Base-by-base conservation (phyloP, 345 rosid genomes). In the Populus euphratica region DNA sequence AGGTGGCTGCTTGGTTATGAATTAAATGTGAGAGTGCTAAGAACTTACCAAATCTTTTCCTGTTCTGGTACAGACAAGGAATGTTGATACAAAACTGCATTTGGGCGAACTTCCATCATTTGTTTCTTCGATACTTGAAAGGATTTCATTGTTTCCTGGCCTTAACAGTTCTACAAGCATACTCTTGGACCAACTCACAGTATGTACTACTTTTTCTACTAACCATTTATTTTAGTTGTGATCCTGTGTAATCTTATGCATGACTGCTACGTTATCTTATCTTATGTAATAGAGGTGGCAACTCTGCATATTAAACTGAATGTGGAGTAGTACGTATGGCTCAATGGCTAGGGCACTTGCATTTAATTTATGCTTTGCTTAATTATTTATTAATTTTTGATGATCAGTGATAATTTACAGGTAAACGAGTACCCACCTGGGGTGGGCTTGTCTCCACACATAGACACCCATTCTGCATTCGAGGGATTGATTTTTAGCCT, bases 401-500 rank as follows among this genome's bases (percentile, higher is more conserved):
- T 67, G 49, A 77, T 75, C 29, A 27, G 63, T 77, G 38, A 72
- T 78, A 68, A 65, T 75, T 72, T 76, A 72, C 91, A 94, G 99
- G 96, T 92, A 43, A 95, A 95, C 76, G 99, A 93, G 84, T 95
- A 95, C 78, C 99, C 94, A n/a, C 83, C 88, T 76, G 99, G 99
- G 76, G 99, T 95, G 75, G 98, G 99, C 70, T 85, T 93, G 80
- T 93, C 99, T 33, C 99, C 99, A 65, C 99, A 93, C 87, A 90
- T 93, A 82, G 99, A 95, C 82, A 95, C 97, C 66, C 99, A 95
- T 88, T 93, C 99, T 21, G 99, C 99, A 66, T 95, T 95, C 80
- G 92, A 87, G 81, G 98, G 90, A 79, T 90, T 83, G 70, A 93
- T 95, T 77, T 95, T 92, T 82, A 95, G 97, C 85, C 97, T 95